phyloP scores from a whole-genome alignment of 768 basidiomycete genomes.

The Sutorius australiensis region DNA sequence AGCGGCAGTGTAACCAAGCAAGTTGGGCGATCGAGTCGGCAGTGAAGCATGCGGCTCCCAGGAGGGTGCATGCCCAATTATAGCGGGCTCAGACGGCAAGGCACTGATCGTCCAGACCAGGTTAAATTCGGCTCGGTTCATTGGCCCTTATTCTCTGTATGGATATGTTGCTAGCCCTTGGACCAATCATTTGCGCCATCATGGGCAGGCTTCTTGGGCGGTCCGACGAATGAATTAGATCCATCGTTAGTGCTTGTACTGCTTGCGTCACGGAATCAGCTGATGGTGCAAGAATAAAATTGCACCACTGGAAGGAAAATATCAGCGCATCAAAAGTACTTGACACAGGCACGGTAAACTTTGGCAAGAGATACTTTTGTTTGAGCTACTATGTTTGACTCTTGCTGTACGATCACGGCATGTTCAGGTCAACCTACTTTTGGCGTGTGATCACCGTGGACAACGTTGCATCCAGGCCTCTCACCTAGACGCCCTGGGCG shows the following conservation, averaged over 20 bases:
- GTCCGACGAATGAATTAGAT: neutral
- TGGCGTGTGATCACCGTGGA: conserved; percentile 5
- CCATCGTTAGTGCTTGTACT: neutral
- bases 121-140: too few species aligned
- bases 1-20: too few species aligned
- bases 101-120: too few species aligned
- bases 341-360: too few species aligned
- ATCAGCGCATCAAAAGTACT: neutral
- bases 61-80: too few species aligned
- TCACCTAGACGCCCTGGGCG: neutral
- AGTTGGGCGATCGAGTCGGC: too few species aligned
- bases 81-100: too few species aligned
- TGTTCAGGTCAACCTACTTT: neutral
- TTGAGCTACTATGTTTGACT: neutral
- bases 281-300: neutral
- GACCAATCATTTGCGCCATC: neutral
- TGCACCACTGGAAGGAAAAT: too few species aligned
- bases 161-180: neutral
- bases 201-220: too few species aligned
- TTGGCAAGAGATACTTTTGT: neutral
- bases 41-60: too few species aligned
- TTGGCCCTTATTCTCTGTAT: neutral
- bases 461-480: conserved; percentile 1
- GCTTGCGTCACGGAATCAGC: neutral
- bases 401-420: neutral